Conservation (phyloP, 352 stramenopile genomes). For the Thalassiosira sp. region DNA sequence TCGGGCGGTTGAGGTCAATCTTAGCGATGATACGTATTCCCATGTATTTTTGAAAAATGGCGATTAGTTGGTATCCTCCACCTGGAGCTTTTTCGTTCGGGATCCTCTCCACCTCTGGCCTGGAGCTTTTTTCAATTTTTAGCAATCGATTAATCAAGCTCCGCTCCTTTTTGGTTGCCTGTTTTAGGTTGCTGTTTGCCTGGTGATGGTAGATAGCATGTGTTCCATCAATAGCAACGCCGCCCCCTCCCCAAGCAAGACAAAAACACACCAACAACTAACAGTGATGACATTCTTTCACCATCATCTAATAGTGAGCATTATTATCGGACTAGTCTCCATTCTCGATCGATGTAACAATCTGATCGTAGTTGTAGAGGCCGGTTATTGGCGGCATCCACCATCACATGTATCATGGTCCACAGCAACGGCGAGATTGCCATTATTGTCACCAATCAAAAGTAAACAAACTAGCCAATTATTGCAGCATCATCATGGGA, state of each 20-base stretch:
- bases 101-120: not conserved
- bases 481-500: too few relatives aligned
- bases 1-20: too few relatives aligned
- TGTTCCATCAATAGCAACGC: too few relatives aligned
- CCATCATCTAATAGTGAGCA: not conserved
- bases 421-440: not conserved
- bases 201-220: too few relatives aligned
- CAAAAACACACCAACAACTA: too few relatives aligned
- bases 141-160: too few relatives aligned
- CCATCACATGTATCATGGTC: not conserved
- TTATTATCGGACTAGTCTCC: not conserved
- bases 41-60: not conserved
- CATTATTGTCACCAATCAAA: not conserved
- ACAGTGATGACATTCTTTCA: not conserved
- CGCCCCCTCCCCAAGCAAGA: too few relatives aligned
- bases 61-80: not conserved
- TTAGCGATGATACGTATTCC: not conserved
- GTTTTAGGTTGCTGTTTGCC: too few relatives aligned
- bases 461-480: too few relatives aligned
- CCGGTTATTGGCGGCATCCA: not conserved
- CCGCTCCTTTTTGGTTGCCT: too few relatives aligned
- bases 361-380: not conserved
- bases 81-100: not conserved
- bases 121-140: not conserved
- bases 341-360: too few relatives aligned